Conservation (phyloP, 2,329 filamentous ascomycete genomes). For the Phyllosticta paracitricarpa region DNA sequence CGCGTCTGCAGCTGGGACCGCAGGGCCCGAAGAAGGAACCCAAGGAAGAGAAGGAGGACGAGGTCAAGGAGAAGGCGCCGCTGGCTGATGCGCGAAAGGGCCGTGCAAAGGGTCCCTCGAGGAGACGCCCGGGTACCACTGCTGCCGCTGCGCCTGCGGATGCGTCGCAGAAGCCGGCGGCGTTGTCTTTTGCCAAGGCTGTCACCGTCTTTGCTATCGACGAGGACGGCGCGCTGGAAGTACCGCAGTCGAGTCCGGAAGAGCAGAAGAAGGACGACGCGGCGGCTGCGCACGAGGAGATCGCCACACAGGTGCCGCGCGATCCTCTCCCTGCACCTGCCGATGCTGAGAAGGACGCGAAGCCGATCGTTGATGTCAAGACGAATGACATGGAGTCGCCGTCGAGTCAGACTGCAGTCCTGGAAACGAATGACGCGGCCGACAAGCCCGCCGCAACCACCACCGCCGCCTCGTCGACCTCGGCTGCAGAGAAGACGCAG, state of each 20-base stretch:
- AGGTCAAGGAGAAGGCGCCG: constrained; percentile 63
- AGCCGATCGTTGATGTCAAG: not conserved
- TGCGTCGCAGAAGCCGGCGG: not conserved
- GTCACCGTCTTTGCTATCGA: constrained; percentile 28
- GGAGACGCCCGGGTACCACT: constrained; percentile 52
- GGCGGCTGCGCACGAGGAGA: not conserved
- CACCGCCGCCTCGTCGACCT: not conserved
- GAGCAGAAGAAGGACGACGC: not conserved
- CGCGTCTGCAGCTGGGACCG: constrained; percentile 78
- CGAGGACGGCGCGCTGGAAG: constrained; percentile 23
- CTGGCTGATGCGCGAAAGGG: constrained; percentile 83
- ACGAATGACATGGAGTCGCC: not conserved
- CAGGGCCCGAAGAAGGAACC: constrained; percentile 61
- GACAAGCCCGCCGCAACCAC: not conserved
- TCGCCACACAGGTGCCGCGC: constrained; percentile 6
- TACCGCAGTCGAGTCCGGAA: constrained; percentile 13
- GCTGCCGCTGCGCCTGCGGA: constrained; percentile 16
- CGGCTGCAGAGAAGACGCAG: no score
- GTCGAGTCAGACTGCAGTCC: not conserved
- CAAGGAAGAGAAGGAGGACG: constrained; percentile 37
- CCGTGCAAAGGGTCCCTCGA: constrained; percentile 75
- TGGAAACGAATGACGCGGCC: not conserved
- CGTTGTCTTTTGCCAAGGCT: constrained; percentile 17
- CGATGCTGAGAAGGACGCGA: not conserved
- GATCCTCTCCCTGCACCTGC: constrained; percentile 5